Base-by-base conservation (phyloP, 495 filamentous ascomycete species). In the Tirmania nivea region DNA sequence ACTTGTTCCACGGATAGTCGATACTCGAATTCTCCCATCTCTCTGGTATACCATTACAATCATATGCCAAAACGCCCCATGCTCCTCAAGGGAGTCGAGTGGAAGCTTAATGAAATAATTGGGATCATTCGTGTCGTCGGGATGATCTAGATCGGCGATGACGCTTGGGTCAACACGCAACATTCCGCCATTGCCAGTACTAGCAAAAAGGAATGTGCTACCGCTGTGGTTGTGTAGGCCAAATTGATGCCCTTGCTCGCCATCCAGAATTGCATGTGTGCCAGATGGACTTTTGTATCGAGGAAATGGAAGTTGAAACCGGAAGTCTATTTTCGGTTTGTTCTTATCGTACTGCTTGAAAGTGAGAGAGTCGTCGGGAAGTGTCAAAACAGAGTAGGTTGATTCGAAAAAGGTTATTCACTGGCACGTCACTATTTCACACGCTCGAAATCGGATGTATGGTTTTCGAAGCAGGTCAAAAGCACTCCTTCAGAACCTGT, bases 271-370 rank as follows among this genome's bases (percentile, higher is more conserved):
- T 58, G 56, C 56, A 60, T 11, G 36, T 59, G 58, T 10, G 39
- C 47, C 7, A 60, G 56, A 11, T 34, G 35, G 19, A 55, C 57
- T 16, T 55, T 49, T n/a, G 55, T 51, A 11, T 49, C 19, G 10
- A 54, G 20, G 35, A 61, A 57, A n/a, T 55, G 55, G n/a, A 61
- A 57, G 6, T 56, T n/a, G 51, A 60, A 54, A 7, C 57, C 59
- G n/a, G 58, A 35, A 35, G 60, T 48, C 19, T 61, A 56, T 25
- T 51, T 42, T 42, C n/a, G 36, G 36, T n/a, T 42, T n/a, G 9
- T 42, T 42, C 10, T 9, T 42, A 42, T 42, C 36, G n/a, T 42
- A 42, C n/a, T 42, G 36, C n/a, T n/a, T 42, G 36, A 42, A 42
- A 10, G 9, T 42, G 36, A 42, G 36, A 42, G 36, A 10, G n/a